Evolutionary conservation across 192 early-diverging fungal genomes (phyloP).

Genomic region (Linnemannia zychae): DNA sequence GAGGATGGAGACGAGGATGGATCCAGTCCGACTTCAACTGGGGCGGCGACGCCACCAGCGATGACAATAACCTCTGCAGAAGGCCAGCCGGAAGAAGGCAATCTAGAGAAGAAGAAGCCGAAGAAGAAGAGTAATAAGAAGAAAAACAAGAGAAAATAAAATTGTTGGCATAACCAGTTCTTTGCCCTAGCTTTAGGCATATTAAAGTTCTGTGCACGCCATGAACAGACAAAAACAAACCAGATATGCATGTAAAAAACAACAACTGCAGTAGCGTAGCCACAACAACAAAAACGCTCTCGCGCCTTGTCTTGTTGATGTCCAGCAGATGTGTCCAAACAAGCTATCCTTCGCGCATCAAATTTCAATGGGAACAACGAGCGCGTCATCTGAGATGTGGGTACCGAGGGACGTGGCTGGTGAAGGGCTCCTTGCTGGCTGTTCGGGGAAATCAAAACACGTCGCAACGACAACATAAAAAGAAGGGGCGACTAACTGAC

Average conservation of each 20-base stretch:
- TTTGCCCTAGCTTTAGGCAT: no score
- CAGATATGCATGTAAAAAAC: not conserved
- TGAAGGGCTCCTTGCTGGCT: no score
- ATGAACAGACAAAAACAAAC: not conserved
- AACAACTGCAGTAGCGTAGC: not conserved
- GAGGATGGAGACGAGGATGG: constrained; percentile 17
- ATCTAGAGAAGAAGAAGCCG: constrained; percentile 26
- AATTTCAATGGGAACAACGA: not conserved
- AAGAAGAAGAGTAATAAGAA: constrained; percentile 48
- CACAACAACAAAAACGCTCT: not conserved
- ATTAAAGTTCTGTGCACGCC: not conserved
- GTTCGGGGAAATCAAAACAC: no score
- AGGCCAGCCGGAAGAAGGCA: constrained; percentile 2
- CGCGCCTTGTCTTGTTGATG: not conserved
- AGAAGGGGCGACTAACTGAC: not conserved
- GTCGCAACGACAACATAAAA: no score
- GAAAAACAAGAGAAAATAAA: constrained; percentile 22
- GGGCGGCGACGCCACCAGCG: not conserved
- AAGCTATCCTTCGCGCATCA: not conserved
- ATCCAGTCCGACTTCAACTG: not conserved
- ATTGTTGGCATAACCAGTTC: not conserved
- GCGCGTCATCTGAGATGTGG: not conserved
- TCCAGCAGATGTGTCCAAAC: not conserved
- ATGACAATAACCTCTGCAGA: not conserved
- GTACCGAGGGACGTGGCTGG: not conserved